Evolutionary conservation across 2,329 filamentous ascomycete genomes (phyloP), one percentile per base, ranked within the genome.

Genomic region (Elsinoe australis): DNA sequence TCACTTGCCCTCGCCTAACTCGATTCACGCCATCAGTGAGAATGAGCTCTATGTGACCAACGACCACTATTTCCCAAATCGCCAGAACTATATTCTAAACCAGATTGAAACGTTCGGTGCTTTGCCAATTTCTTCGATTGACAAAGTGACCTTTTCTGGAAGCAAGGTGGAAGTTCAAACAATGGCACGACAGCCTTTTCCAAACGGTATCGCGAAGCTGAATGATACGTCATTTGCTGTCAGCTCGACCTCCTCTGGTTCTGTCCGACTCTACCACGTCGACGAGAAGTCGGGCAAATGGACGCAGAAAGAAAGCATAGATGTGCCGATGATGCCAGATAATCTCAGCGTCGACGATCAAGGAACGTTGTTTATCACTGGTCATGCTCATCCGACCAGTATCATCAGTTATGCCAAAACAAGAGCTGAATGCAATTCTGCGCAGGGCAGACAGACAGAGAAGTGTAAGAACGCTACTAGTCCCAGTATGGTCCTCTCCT

Each of bases 151-250:
- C n/a, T 49, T 51, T 15, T 48, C 45, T 10, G 24, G 17, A 12
- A 19, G 14, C 10, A 38, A 39, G 24, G 12, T 21, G 5, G 29
- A 49, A 4, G 44, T 49, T 9, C 53, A 52, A 18, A 53, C 56
- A 0, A 55, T 69, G 1, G 62, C 62, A 0, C 54, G 58, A 5
- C 48, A 69, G 1, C 59, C 65, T 0, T 71, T 71, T 39, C 64
- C 68, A 0, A 72, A 72, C 41, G 69, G 69, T 1, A 58, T 71
- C 8, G 56, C 55, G 0, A 52, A 59, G 38, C 50, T 71, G 1
- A 68, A 70, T 34, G 26, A 46, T 2, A 64, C 59, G 2, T 61
- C 60, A 0, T 21, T 71, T 1, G 68, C 65, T 0, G 67, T 71
- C 0, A 63, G 65, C 1, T 68, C 66, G 22, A 60, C 61, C 1